These are phyloP conservation scores for Phaseolus coccineus DNA, from an alignment of 331 rosid genomes.

Conservation along the genomic window DNA sequence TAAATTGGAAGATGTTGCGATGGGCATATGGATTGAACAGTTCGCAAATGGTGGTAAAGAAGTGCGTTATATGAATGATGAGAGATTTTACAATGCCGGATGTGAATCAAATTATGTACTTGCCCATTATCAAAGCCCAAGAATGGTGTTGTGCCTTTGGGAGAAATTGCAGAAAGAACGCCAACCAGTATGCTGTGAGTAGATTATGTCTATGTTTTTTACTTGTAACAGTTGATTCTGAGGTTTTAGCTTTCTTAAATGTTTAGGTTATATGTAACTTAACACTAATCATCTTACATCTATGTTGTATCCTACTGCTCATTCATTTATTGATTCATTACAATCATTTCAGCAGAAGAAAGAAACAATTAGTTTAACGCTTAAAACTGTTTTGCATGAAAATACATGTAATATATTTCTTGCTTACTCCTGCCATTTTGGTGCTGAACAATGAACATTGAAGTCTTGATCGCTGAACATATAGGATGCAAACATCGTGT, in stretches of 20 bases:
- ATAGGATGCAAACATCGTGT: neutral
- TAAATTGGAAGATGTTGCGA: conserved; percentile 96
- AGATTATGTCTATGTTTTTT: conserved; percentile 34
- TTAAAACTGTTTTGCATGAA: conserved; percentile 9
- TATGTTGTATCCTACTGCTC: conserved; percentile 30
- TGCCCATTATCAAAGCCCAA: conserved; percentile 91
- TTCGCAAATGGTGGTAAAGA: conserved; percentile 68
- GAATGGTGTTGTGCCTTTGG: conserved; percentile 93
- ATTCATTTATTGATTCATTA: conserved; percentile 52
- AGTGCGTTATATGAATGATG: conserved; percentile 74
- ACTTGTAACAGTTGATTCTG: conserved; percentile 9
- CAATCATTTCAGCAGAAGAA: conserved; percentile 7
- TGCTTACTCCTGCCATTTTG: conserved; percentile 18
- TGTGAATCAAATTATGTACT: conserved; percentile 80
- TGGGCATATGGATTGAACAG: conserved; percentile 93
- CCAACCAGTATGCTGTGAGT: conserved; percentile 78
- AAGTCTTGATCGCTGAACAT: neutral
- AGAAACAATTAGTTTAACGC: neutral
- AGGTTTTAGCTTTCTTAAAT: conserved; percentile 34
- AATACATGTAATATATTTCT: neutral
- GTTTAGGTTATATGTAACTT: conserved; percentile 9
- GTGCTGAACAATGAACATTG: neutral
- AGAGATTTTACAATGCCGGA: conserved; percentile 84
- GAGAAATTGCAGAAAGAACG: conserved; percentile 82
- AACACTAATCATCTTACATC: neutral